These are phyloP conservation scores for Nothomitra cinnamomea DNA, from an alignment of 2,329 filamentous ascomycete genomes.

Conservation along the genomic window DNA sequence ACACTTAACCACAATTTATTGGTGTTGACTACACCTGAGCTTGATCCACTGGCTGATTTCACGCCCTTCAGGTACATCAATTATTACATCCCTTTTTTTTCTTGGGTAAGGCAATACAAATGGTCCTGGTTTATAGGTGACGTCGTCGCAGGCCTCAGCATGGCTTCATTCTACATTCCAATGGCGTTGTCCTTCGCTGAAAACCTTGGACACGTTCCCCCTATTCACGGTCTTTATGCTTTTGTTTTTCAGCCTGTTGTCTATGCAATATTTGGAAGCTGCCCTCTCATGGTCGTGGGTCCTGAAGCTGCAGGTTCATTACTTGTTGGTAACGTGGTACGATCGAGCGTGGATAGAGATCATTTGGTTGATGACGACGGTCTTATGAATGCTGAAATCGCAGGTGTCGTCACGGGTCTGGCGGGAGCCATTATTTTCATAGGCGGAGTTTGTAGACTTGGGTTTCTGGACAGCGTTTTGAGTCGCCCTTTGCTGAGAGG, in stretches of 20 bases:
- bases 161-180: constrained; percentile 96
- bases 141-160: constrained; percentile 73
- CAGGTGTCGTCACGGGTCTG: constrained; percentile 75
- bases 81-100: constrained; percentile 84
- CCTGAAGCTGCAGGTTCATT: constrained; percentile 89
- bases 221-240: constrained; percentile 84
- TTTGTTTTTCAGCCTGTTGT: constrained; percentile 87
- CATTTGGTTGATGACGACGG: constrained; percentile 47
- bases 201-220: constrained; percentile 81
- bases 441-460: constrained; percentile 68
- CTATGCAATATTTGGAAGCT: constrained; percentile 82
- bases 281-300: constrained; percentile 83
- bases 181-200: constrained; percentile 89
- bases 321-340: constrained; percentile 73
- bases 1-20: constrained; percentile 6
- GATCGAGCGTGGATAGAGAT: constrained; percentile 55
- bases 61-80: constrained; percentile 51
- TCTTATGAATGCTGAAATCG: constrained; percentile 61
- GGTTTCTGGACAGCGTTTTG: constrained; percentile 86
- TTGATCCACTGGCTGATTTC: constrained; percentile 7
- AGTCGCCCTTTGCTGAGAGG: constrained; percentile 83
- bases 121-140: constrained; percentile 73
- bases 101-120: constrained; percentile 79
- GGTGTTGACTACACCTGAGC: constrained; percentile 6
- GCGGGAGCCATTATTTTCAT: constrained; percentile 78